Evolutionary conservation across 371 early-diverging fungal genomes (phyloP).

Genomic region (Blyttiomyces sp.): DNA sequence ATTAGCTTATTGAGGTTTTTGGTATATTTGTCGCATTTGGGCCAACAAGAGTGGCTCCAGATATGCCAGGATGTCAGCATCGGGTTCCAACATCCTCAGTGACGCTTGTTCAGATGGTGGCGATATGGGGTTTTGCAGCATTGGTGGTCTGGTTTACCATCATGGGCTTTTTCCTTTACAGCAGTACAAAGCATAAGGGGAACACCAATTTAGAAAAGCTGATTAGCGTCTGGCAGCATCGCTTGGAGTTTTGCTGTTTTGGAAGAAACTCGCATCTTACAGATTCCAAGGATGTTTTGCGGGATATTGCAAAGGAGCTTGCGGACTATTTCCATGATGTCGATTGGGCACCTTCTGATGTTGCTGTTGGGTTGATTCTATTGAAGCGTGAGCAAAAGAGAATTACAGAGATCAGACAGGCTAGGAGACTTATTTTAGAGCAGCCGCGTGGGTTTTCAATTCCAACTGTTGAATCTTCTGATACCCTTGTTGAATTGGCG

Average conservation of each 20-base stretch:
- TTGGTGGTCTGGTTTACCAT: slow-evolving; percentile 20
- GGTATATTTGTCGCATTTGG: slow-evolving; percentile 23
- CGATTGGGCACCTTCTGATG: slow-evolving; percentile 45
- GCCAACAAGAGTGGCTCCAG: slow-evolving; percentile 2
- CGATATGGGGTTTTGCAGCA: slow-evolving; percentile 27
- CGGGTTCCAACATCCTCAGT: slow-evolving; percentile 3
- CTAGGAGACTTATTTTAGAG: slow-evolving; percentile 20
- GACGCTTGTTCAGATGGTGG: slow-evolving; percentile 24
- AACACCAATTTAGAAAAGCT: slow-evolving; percentile 10
- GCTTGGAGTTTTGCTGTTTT: slow-evolving; percentile 25
- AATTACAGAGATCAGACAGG: slow-evolving; percentile 27
- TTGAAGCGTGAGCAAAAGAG: slow-evolving; percentile 44
- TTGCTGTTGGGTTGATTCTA: slow-evolving; percentile 38
- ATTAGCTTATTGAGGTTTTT: slow-evolving; percentile 14
- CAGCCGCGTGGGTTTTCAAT: slow-evolving; percentile 21
- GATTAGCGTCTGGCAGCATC: slow-evolving; percentile 30
- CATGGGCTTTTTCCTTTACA: slow-evolving; percentile 16
- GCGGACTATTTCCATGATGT: slow-evolving; percentile 35
- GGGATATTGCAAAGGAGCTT: slow-evolving; percentile 18
- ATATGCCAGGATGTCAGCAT: neutral
- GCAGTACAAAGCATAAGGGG: slow-evolving; percentile 2
- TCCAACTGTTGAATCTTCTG: slow-evolving; percentile 9
- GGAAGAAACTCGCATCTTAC: slow-evolving; percentile 1
- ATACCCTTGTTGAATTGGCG: neutral
- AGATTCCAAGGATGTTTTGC: slow-evolving; percentile 21